phyloP scores from a whole-genome alignment of 2,329 filamentous ascomycete genomes.

The Fusarium vanettenii region DNA sequence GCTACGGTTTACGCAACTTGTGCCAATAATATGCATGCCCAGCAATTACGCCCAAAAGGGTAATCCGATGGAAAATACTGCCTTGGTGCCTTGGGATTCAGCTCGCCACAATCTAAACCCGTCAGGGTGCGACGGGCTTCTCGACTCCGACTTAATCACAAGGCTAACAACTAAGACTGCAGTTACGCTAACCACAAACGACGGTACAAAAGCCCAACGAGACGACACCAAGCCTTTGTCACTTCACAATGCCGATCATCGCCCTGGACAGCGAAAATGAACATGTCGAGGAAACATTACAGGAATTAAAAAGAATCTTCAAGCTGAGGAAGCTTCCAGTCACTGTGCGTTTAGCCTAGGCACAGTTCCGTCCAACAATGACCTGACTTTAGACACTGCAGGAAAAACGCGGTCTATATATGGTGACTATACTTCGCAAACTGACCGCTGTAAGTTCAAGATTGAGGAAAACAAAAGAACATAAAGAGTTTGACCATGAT shows the following conservation, averaged over 20 bases:
- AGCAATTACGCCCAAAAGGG: background rate
- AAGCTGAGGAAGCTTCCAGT: background rate
- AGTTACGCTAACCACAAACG: background rate
- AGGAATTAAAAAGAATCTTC: background rate
- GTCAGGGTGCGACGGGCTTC: background rate
- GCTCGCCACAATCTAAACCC: background rate
- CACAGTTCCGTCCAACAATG: background rate
- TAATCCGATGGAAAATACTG: background rate
- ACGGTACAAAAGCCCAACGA: background rate
- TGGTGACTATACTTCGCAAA: background rate
- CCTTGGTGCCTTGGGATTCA: background rate
- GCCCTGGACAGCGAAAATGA: background rate
- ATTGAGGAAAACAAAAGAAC: background rate
- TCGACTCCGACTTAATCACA: background rate
- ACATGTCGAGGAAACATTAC: background rate
- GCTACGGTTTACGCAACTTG: background rate
- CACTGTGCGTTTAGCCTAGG: background rate
- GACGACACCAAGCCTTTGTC: background rate
- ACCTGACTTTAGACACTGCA: background rate
- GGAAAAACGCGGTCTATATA: background rate
- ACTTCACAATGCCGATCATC: background rate
- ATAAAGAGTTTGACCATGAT: background rate
- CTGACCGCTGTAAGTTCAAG: background rate
- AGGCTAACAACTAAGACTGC: background rate
- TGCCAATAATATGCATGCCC: background rate